Evolutionary conservation across 148 eudicot genomes (phyloP), one percentile per base, ranked within the genome.

Genomic region (Hydrangea macrophylla): DNA sequence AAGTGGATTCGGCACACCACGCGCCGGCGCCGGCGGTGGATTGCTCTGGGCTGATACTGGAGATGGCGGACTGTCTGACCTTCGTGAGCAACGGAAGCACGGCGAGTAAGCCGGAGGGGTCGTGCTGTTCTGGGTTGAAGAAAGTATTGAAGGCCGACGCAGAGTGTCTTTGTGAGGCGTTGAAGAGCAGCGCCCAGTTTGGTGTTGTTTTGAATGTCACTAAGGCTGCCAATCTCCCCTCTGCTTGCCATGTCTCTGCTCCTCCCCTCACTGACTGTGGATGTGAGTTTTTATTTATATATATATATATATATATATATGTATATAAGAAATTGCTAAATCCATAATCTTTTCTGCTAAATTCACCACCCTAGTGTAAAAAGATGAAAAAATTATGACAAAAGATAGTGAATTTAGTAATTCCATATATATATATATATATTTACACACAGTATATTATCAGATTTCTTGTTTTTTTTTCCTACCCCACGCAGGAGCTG

Each of bases 81-180:
- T 90, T 57, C 39, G 92, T 90, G 0, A 83, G 78, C 17, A 79
- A 57, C 18, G 92, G 84, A 0, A 84, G 92, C 67, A 79, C 77
- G 0, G 71, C 68, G 0, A 26, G 20, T 20, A 87, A 77, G 55
- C 96, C 96, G 0, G 81, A 83, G 58, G 92, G 85, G 1, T 62
- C 68, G 22, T 90, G 96, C 64, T 90, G 96, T n/a, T 68, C 84
- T 1, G 96, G 96, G 0, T 69, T 90, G 2, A 90, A 87, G 60
- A 60, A 83, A 1, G 96, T 87, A 6, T 60, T 90, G 28, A 85
- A 82, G 18, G 72, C 86, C 7, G 73, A 83, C 64, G 76, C 96
- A 0, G 76, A 80, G 24, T 90, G 96, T 56, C 75, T 90, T 1
- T 90, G 96, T 56, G 85, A 90, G 57, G 88, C 76, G 0, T 90